phyloP scores from a whole-genome alignment of 2,329 filamentous ascomycete genomes.

The Colletotrichum plurivorum region DNA sequence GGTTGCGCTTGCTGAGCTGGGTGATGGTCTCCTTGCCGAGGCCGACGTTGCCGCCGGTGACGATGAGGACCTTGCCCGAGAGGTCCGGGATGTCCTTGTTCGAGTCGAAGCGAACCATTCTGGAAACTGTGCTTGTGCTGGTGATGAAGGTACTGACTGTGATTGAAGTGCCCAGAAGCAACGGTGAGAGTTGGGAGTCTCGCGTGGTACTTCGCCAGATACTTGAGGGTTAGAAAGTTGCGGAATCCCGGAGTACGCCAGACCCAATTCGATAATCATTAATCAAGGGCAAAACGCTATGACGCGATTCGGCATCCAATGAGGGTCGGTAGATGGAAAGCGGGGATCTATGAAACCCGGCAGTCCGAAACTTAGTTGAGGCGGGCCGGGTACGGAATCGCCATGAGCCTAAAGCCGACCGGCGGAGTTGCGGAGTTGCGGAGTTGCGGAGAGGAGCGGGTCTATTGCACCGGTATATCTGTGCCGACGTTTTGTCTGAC shows the following conservation, averaged over 20 bases:
- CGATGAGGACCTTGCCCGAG: constrained; percentile 49
- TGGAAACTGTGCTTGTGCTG: background rate
- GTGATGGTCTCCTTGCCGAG: constrained; percentile 43
- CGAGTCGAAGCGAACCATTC: constrained; percentile 29
- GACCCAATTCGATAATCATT: background rate
- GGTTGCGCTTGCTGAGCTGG: constrained; percentile 38
- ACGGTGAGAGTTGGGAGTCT: background rate
- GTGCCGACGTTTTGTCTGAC: background rate
- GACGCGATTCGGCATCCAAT: constrained; percentile 12
- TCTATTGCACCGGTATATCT: background rate
- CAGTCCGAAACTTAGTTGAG: background rate
- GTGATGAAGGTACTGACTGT: background rate
- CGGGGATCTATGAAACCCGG: constrained; percentile 19
- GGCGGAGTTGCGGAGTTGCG: constrained; percentile 2
- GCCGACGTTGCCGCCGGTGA: constrained; percentile 46
- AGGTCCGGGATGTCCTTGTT: constrained; percentile 38
- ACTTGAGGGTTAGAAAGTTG: too few relatives aligned
- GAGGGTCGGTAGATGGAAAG: background rate
- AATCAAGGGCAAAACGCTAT: constrained; percentile 1
- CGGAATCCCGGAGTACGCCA: too few relatives aligned
- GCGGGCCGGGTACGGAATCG: background rate
- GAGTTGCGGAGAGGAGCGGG: constrained; percentile 8
- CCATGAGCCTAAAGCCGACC: constrained; percentile 6
- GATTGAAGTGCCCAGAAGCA: background rate
- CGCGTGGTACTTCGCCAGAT: too few relatives aligned